phyloP scores from a whole-genome alignment of 2,329 filamentous ascomycete species.

The Alternaria novae-zelandiae region DNA sequence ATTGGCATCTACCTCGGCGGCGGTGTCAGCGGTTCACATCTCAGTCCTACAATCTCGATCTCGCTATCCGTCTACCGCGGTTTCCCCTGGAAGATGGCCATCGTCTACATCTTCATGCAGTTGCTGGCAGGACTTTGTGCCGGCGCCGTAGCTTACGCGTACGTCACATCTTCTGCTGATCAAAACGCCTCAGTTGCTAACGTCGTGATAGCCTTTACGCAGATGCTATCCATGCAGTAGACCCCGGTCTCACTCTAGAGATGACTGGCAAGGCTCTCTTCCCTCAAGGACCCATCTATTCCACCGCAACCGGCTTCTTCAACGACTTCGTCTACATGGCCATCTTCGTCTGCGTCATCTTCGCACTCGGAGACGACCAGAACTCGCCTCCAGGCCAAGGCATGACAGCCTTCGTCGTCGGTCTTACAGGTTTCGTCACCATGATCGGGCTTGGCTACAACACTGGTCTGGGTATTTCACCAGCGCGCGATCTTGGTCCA shows the following conservation, averaged over 20 bases:
- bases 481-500: conserved; percentile 74
- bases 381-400: conserved; percentile 54
- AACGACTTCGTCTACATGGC: conserved; percentile 71
- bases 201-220: conserved; percentile 24
- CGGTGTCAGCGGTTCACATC: conserved; percentile 56
- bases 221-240: conserved; percentile 67
- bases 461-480: conserved; percentile 62
- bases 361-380: conserved; percentile 63
- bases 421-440: conserved; percentile 32
- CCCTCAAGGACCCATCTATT: conserved; percentile 65
- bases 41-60: conserved; percentile 57
- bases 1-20: conserved; percentile 55
- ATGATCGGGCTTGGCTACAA: conserved; percentile 38
- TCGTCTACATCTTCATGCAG: conserved; percentile 60
- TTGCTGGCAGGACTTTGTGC: conserved; percentile 61
- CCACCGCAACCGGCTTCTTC: conserved; percentile 71
- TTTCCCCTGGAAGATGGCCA: conserved; percentile 62
- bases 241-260: conserved; percentile 50
- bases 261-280: conserved; percentile 62
- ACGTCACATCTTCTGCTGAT: conserved; percentile 50
- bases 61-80: conserved; percentile 60
- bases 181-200: conserved; percentile 29
- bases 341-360: conserved; percentile 73
- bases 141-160: conserved; percentile 50
- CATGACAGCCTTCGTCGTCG: conserved; percentile 57